Evolutionary conservation across 1,284 basidiomycete genomes (phyloP).

Genomic region (Taiwanofungus camphoratus): DNA sequence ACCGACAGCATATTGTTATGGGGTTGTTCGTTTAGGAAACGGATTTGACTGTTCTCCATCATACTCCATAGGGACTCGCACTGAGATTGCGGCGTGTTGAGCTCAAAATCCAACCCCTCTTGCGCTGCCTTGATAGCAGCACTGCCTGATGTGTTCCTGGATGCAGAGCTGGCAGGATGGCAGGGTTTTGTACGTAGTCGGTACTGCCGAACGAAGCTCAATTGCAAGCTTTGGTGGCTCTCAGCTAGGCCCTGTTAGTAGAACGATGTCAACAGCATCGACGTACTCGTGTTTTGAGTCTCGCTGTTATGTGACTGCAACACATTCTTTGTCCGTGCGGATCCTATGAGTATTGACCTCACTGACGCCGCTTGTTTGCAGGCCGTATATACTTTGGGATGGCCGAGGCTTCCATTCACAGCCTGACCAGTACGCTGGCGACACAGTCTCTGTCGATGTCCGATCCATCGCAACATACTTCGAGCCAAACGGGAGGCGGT

Average conservation of each 20-base stretch:
- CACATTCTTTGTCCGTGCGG: not conserved
- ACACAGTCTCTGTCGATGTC: constrained; percentile 14
- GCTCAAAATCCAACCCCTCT: too few species aligned
- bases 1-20: not conserved
- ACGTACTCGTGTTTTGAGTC: too few species aligned
- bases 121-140: too few species aligned
- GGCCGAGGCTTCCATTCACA: constrained; percentile 21
- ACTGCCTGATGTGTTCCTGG: too few species aligned
- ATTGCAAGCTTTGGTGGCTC: too few species aligned
- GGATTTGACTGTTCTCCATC: too few species aligned
- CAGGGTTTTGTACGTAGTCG: too few species aligned
- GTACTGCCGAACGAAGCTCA: too few species aligned
- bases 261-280: too few species aligned
- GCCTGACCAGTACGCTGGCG: constrained; percentile 21
- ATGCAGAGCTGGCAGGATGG: too few species aligned
- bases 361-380: not conserved
- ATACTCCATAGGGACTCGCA: not conserved
- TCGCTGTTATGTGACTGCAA: too few species aligned
- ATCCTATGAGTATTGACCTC: not conserved
- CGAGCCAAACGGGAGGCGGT: constrained; percentile 10
- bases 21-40: not conserved
- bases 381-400: constrained; percentile 5
- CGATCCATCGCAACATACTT: constrained; percentile 9
- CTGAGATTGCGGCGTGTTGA: not conserved
- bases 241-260: too few species aligned